A percentile compares a stretch with the other conserved stretches of the same genome.
These are phyloP conservation scores for Aegilops tauschii DNA, from an alignment of 176 grass and related monocot species.

Conservation along the genomic window DNA sequence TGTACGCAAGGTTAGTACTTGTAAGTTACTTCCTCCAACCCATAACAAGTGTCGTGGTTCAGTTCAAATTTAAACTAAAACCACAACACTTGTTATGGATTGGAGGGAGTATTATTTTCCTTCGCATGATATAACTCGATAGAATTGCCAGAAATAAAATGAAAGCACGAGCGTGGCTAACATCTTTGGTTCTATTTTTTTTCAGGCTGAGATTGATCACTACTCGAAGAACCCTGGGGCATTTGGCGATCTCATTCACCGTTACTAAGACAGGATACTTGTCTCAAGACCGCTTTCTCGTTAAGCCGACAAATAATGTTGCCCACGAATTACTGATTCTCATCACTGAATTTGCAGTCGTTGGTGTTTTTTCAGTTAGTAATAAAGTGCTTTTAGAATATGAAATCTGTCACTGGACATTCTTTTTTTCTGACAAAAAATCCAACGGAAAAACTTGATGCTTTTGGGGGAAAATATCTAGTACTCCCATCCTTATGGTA, in stretches of 20 bases:
- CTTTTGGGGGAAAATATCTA: not conserved
- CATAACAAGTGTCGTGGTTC: too few relatives aligned
- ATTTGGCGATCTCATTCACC: constrained; percentile 68
- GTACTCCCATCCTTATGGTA: too few relatives aligned
- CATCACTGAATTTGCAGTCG: not conserved
- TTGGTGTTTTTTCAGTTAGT: not conserved
- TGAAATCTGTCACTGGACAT: not conserved
- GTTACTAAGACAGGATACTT: constrained; percentile 44
- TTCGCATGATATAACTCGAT: not conserved
- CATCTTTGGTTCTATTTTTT: not conserved
- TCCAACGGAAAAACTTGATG: not conserved
- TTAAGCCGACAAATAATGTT: not conserved
- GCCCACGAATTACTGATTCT: not conserved
- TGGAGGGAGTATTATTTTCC: too few relatives aligned
- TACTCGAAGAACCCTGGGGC: constrained; percentile 62
- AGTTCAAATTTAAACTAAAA: too few relatives aligned
- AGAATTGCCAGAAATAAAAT: not conserved
- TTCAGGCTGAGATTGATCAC: constrained; percentile 72
- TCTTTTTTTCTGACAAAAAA: not conserved
- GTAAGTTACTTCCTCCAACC: not conserved
- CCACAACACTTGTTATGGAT: too few relatives aligned
- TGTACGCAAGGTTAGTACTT: constrained; percentile 66
- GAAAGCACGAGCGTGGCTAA: not conserved
- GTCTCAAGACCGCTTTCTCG: not conserved
- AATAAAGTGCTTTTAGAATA: not conserved